Evolutionary conservation across 2,329 filamentous ascomycete species (phyloP).

Genomic region (Thelonectria blattea): DNA sequence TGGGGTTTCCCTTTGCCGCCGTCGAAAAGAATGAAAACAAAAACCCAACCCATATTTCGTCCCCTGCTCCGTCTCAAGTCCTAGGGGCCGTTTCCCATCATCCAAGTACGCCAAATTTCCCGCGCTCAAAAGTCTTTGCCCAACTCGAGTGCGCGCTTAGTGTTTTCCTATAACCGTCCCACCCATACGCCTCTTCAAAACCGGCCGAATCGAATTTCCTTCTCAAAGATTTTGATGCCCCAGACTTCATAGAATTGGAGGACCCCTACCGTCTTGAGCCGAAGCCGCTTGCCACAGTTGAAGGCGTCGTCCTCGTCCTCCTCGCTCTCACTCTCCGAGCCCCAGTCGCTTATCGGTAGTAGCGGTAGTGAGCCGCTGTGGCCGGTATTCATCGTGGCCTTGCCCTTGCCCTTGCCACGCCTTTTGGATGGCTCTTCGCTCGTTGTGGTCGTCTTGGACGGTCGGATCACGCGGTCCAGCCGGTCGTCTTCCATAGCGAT

Average conservation of each 20-base stretch:
- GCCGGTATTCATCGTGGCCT: conserved; percentile 28
- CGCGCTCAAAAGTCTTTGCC: conserved; percentile 2
- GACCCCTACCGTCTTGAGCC: conserved; percentile 46
- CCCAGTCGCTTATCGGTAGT: conserved; percentile 38
- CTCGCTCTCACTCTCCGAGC: conserved; percentile 45
- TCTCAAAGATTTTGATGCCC: conserved; percentile 64
- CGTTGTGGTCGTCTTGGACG: conserved; percentile 40
- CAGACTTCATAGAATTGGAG: conserved; percentile 49
- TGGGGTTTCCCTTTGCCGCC: background rate
- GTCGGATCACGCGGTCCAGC: conserved; percentile 56
- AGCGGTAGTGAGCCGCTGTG: conserved; percentile 34
- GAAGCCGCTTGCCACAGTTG: conserved; percentile 42
- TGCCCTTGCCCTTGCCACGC: conserved; percentile 46
- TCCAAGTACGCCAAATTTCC: conserved; percentile 6
- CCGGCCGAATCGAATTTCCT: conserved; percentile 54
- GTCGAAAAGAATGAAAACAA: background rate
- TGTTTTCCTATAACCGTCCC: background rate
- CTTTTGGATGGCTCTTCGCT: conserved; percentile 39
- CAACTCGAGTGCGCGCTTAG: conserved; percentile 6
- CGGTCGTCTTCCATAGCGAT: conserved; percentile 60
- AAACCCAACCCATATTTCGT: background rate
- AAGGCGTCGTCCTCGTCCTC: conserved; percentile 40
- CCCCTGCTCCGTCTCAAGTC: background rate
- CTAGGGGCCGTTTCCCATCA: background rate
- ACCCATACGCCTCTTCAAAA: conserved; percentile 27